Evolutionary conservation across 1,284 basidiomycete genomes (phyloP).

Genomic region (Ceratobasidium sp.): DNA sequence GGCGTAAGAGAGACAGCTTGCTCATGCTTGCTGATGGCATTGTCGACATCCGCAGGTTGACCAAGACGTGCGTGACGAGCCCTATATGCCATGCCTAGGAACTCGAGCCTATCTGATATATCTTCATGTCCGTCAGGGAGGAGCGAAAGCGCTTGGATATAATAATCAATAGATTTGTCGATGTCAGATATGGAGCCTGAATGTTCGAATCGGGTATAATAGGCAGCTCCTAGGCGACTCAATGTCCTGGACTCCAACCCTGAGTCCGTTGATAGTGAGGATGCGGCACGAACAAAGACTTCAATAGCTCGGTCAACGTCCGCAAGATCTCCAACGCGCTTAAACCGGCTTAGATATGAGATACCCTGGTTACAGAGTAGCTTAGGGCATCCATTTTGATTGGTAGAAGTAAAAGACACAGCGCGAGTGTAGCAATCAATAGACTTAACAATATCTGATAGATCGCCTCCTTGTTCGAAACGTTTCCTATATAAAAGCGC

Average conservation of each 20-base stretch:
- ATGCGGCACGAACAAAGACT: neutral
- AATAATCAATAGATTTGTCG: slow-evolving; percentile 1
- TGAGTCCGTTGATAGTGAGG: neutral
- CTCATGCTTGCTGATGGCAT: neutral
- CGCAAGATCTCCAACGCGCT: neutral
- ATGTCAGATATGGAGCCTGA: neutral
- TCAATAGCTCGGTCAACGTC: slow-evolving; percentile 8
- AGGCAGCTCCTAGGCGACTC: neutral
- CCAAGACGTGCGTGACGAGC: neutral
- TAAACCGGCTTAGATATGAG: slow-evolving; percentile 9
- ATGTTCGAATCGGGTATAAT: neutral
- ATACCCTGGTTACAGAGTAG: slow-evolving; percentile 13
- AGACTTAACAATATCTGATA: slow-evolving; percentile 11
- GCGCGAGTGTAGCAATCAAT: slow-evolving; percentile 13
- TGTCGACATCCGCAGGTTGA: neutral
- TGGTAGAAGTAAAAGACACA: neutral
- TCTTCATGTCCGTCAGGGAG: neutral
- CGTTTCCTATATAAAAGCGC: neutral
- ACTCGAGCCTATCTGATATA: neutral
- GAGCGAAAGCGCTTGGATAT: neutral
- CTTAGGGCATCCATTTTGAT: neutral
- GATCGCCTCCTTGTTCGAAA: neutral
- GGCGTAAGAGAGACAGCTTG: slow-evolving; percentile 18
- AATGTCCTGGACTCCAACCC: neutral
- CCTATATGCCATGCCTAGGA: neutral